phyloP scores from a whole-genome alignment of 2,329 filamentous ascomycete species.

The Diaporthe ilicicola region DNA sequence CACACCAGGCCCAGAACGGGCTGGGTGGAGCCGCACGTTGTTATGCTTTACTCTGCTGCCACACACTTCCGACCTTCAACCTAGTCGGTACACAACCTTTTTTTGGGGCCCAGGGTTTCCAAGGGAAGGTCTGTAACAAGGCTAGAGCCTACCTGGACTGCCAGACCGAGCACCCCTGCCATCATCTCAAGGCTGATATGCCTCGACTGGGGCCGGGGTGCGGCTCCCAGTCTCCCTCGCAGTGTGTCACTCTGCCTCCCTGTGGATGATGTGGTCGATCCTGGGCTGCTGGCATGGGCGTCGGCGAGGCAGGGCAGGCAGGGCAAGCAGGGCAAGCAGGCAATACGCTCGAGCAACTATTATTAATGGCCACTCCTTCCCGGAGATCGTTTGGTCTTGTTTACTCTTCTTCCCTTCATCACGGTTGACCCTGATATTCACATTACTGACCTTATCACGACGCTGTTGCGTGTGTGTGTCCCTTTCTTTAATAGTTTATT shows the following conservation, averaged over 20 bases:
- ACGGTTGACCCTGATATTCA: constrained; percentile 36
- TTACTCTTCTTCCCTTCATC: constrained; percentile 40
- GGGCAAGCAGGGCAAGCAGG: background rate
- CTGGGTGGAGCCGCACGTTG: constrained; percentile 28
- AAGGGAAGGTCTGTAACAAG: constrained; percentile 49
- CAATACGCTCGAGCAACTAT: constrained; percentile 25
- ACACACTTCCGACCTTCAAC: constrained; percentile 28
- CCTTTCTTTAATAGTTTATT: constrained; percentile 39
- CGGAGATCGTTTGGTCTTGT: constrained; percentile 38
- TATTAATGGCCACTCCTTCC: constrained; percentile 37
- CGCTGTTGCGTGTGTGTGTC: constrained; percentile 44
- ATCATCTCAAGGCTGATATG: constrained; percentile 44
- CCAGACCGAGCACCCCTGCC: constrained; percentile 42
- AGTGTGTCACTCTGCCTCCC: constrained; percentile 32
- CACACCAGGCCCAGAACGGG: constrained; percentile 27
- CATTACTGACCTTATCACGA: constrained; percentile 32
- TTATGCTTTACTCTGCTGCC: constrained; percentile 27
- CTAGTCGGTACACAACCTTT: constrained; percentile 25
- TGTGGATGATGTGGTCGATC: constrained; percentile 40
- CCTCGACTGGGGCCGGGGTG: constrained; percentile 15
- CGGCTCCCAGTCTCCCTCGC: background rate
- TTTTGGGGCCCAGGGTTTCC: constrained; percentile 29
- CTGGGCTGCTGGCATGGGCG: constrained; percentile 40
- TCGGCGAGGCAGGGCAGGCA: constrained; percentile 18
- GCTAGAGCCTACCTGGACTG: constrained; percentile 47